A percentile compares a stretch with the other conserved stretches of the same genome.
phyloP scores from a whole-genome alignment of 73 alveolate genomes.

The Paramecium tetraurelia region DNA sequence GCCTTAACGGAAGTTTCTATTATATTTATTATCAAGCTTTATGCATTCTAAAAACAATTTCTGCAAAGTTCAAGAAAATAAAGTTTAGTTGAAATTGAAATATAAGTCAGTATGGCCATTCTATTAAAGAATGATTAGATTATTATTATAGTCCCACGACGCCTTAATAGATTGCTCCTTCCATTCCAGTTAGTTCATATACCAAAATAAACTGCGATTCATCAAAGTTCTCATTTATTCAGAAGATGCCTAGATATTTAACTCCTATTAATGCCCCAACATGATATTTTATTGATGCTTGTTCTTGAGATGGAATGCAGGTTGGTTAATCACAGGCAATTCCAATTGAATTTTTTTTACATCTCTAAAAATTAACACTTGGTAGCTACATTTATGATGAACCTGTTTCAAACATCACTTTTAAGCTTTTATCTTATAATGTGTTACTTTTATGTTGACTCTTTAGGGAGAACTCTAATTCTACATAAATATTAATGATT shows the following conservation, averaged over 20 bases:
- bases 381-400: slow-evolving; percentile 47
- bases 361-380: neutral
- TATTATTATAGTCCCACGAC: neutral
- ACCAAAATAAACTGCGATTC: slow-evolving; percentile 8
- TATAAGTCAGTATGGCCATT: slow-evolving; percentile 9
- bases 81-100: too few relatives aligned
- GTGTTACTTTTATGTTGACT: neutral
- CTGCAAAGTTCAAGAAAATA: too few relatives aligned
- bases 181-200: neutral
- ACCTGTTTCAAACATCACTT: slow-evolving; percentile 52
- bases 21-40: too few relatives aligned
- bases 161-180: slow-evolving; percentile 2
- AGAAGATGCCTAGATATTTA: neutral
- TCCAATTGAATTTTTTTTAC: slow-evolving; percentile 29
- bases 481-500: slow-evolving; percentile 15
- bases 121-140: slow-evolving; percentile 35
- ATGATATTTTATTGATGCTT: neutral
- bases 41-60: too few relatives aligned
- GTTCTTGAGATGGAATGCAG: neutral
- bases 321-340: neutral
- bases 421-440: neutral
- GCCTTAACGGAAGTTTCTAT: too few relatives aligned
- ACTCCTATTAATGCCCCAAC: slow-evolving; percentile 18
- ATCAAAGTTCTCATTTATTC: neutral
- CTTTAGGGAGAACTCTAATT: neutral